A percentile compares a stretch with the other conserved stretches of the same genome.
Conservation (phyloP, 2,329 filamentous ascomycete species). For the Metarhizium robertsii region DNA sequence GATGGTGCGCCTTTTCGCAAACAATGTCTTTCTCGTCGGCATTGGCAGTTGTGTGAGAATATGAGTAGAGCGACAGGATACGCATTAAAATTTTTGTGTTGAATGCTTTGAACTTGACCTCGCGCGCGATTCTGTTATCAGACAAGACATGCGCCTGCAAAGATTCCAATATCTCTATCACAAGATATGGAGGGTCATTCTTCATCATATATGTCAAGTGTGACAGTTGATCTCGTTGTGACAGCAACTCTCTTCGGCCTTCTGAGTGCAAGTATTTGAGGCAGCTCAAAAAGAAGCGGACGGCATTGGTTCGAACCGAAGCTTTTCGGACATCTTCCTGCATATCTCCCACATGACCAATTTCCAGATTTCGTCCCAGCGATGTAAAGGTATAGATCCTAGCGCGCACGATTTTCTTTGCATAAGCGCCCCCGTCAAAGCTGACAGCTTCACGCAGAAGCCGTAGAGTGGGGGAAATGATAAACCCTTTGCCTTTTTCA, state of each 20-base stretch:
- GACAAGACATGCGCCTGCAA: constrained; percentile 63
- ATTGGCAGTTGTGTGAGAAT: constrained; percentile 36
- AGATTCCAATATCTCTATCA: constrained; percentile 64
- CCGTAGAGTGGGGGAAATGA: constrained; percentile 82
- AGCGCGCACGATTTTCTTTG: constrained; percentile 66
- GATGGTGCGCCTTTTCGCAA: constrained; percentile 61
- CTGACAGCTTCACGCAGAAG: constrained; percentile 76
- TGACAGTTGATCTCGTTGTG: constrained; percentile 70
- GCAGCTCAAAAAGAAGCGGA: constrained; percentile 71
- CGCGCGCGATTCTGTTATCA: constrained; percentile 63
- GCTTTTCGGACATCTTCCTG: constrained; percentile 60
- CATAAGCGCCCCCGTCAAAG: constrained; percentile 77
- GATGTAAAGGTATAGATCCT: constrained; percentile 72
- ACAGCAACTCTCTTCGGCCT: constrained; percentile 72
- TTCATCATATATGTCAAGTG: constrained; percentile 72
- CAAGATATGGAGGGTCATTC: constrained; percentile 66
- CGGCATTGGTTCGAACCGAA: constrained; percentile 72
- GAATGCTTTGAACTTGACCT: constrained; percentile 66
- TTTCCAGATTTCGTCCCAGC: constrained; percentile 69
- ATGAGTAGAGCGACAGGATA: constrained; percentile 62
- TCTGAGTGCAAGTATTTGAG: constrained; percentile 69
- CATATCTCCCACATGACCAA: constrained; percentile 48
- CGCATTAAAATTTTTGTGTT: constrained; percentile 65
- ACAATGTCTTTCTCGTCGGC: constrained; percentile 41
- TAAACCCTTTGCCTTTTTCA: constrained; percentile 72